Evolutionary conservation across 768 basidiomycete species (phyloP).

Genomic region (Porphyrellus cyaneotinctus): DNA sequence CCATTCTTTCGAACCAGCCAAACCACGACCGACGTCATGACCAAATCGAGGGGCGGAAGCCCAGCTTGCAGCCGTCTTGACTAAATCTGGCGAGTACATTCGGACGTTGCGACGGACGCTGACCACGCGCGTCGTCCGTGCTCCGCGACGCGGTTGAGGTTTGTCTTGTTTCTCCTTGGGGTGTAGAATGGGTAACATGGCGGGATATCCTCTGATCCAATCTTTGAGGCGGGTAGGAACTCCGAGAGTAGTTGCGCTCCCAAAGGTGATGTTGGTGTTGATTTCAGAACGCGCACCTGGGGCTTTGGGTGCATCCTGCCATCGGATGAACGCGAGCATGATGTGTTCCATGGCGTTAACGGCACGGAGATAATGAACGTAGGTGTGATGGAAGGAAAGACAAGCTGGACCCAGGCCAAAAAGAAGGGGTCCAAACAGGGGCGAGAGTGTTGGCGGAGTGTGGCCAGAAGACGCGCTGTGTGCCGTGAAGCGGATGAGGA

Average conservation of each 20-base stretch:
- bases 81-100: constrained; percentile 83
- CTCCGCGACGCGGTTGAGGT: constrained; percentile 69
- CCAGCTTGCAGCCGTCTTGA: constrained; percentile 59
- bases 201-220: constrained; percentile 88
- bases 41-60: constrained; percentile 31
- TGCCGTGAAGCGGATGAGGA: constrained; percentile 78
- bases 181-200: constrained; percentile 65
- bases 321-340: constrained; percentile 84
- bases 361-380: constrained; percentile 71
- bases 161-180: constrained; percentile 44
- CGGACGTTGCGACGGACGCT: constrained; percentile 77
- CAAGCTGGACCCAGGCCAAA: constrained; percentile 70
- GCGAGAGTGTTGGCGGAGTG: constrained; percentile 85
- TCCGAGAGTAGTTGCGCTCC: constrained; percentile 55
- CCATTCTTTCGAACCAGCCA: constrained; percentile 72
- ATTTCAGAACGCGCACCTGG: constrained; percentile 26
- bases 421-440: constrained; percentile 83
- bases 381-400: constrained; percentile 53
- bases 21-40: constrained; percentile 27
- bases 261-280: constrained; percentile 35
- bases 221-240: constrained; percentile 85
- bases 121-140: constrained; percentile 71
- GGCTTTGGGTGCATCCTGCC: constrained; percentile 57
- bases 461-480: constrained; percentile 84
- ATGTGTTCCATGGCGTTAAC: constrained; percentile 90